These are phyloP conservation scores for Eragrostis tef DNA, from an alignment of 202 grass and related monocot species.

Conservation along the genomic window DNA sequence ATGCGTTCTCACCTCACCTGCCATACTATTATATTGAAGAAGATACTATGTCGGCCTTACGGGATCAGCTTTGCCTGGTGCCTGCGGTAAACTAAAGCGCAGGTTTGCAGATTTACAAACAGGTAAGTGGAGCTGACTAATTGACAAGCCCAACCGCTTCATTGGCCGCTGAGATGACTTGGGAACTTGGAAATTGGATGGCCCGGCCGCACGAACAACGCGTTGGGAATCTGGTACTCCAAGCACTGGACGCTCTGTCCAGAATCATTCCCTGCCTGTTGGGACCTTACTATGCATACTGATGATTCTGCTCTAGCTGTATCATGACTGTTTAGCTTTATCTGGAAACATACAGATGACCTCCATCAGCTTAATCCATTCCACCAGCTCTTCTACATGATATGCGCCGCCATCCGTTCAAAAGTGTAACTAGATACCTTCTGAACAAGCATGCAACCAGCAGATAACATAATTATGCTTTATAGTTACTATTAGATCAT, in stretches of 20 bases:
- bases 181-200: background rate
- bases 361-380: background rate
- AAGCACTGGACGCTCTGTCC: too few relatives aligned
- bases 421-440: background rate
- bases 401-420: too few relatives aligned
- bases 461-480: background rate
- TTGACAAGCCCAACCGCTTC: background rate
- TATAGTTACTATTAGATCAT: background rate
- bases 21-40: background rate
- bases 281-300: background rate
- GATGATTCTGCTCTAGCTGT: too few relatives aligned
- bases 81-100: background rate
- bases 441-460: background rate
- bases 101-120: background rate
- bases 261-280: too few relatives aligned
- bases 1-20: constrained; percentile 40
- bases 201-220: too few relatives aligned
- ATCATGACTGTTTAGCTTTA: background rate
- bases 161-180: background rate
- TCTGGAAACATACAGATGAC: background rate
- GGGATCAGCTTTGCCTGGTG: constrained; percentile 3
- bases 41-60: constrained; percentile 23
- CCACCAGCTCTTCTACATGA: too few relatives aligned
- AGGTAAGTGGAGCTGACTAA: background rate
- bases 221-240: background rate